Percentiles rank a stretch among this genome's conserved stretches.
These are phyloP conservation scores for Trichoderma koningiopsis DNA, from an alignment of 2,329 filamentous ascomycete species.

Conservation along the genomic window DNA sequence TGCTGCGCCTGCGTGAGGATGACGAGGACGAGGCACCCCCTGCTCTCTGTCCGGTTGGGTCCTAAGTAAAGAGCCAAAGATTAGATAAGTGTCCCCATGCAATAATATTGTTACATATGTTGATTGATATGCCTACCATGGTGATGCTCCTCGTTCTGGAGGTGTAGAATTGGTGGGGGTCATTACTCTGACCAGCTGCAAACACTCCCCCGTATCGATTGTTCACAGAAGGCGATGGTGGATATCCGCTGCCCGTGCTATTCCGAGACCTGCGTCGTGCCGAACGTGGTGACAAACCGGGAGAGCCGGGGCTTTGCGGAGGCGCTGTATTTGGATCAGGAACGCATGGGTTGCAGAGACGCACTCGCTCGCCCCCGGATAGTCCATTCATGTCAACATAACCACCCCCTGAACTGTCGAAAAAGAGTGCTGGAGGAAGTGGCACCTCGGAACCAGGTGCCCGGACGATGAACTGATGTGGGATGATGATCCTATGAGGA, in stretches of 20 bases:
- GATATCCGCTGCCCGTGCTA: slow-evolving; percentile 41
- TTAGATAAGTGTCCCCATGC: slow-evolving; percentile 12
- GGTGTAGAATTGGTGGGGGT: slow-evolving; percentile 41
- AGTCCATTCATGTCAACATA: slow-evolving; percentile 49
- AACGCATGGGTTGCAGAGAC: slow-evolving; percentile 64
- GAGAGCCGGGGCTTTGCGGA: slow-evolving; percentile 47
- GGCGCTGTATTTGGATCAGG: slow-evolving; percentile 63
- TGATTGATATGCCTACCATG: slow-evolving; percentile 43
- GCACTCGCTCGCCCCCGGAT: slow-evolving; percentile 59
- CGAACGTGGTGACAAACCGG: slow-evolving; percentile 40
- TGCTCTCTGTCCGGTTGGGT: slow-evolving; percentile 30
- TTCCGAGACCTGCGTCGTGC: slow-evolving; percentile 51
- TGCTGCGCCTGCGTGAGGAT: slow-evolving; percentile 35
- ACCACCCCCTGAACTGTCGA: slow-evolving; percentile 44
- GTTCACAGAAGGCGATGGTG: slow-evolving; percentile 33
- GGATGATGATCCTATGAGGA: slow-evolving; percentile 92
- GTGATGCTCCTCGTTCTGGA: slow-evolving; percentile 50
- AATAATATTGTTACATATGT: background rate
- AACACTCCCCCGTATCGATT: slow-evolving; percentile 43
- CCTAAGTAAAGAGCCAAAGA: slow-evolving; percentile 20
- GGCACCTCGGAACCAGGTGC: slow-evolving; percentile 58
- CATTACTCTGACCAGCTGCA: slow-evolving; percentile 37
- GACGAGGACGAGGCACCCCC: slow-evolving; percentile 33
- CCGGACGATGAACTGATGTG: slow-evolving; percentile 87
- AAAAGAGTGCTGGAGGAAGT: slow-evolving; percentile 41